Conservation (phyloP, 257 asterid species). For the Voacanga thouarsii region DNA sequence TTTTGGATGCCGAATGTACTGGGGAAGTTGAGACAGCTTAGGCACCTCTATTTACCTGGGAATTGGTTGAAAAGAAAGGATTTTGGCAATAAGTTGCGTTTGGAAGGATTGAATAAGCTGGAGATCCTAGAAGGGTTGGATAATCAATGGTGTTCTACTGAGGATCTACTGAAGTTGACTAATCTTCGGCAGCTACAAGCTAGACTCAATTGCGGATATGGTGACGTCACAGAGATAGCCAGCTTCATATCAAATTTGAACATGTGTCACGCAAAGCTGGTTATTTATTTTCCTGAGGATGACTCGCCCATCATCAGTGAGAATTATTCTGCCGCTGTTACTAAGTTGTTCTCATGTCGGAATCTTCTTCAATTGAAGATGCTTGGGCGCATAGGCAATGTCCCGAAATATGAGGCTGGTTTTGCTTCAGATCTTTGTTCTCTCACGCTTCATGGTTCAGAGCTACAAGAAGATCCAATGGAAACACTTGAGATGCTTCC, state of each 20-base stretch:
- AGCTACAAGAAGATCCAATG: conserved; percentile 26
- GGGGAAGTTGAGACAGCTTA: conserved; percentile 10
- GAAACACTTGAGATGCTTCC: neutral
- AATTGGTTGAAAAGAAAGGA: neutral
- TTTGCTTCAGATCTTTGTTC: conserved; percentile 32
- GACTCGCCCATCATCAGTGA: conserved; percentile 17
- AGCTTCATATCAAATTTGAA: conserved; percentile 20
- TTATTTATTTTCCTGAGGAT: conserved; percentile 12
- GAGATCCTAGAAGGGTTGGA: conserved; percentile 15
- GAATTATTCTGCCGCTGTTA: neutral
- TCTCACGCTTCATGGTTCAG: conserved; percentile 32
- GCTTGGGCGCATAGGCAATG: neutral
- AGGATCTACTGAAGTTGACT: conserved; percentile 3
- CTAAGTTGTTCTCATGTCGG: neutral
- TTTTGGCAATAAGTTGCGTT: neutral
- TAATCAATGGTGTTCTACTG: neutral
- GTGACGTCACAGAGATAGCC: neutral
- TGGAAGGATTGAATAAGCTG: conserved; percentile 10
- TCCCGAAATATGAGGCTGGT: conserved; percentile 21
- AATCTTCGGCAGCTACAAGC: conserved; percentile 9
- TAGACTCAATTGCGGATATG: neutral
- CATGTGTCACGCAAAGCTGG: conserved; percentile 43
- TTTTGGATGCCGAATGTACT: conserved; percentile 1
- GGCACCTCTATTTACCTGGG: conserved; percentile 14
- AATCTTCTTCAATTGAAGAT: neutral